Base-by-base conservation (phyloP, 2,329 filamentous ascomycete species). In the Penicillium sp. region DNA sequence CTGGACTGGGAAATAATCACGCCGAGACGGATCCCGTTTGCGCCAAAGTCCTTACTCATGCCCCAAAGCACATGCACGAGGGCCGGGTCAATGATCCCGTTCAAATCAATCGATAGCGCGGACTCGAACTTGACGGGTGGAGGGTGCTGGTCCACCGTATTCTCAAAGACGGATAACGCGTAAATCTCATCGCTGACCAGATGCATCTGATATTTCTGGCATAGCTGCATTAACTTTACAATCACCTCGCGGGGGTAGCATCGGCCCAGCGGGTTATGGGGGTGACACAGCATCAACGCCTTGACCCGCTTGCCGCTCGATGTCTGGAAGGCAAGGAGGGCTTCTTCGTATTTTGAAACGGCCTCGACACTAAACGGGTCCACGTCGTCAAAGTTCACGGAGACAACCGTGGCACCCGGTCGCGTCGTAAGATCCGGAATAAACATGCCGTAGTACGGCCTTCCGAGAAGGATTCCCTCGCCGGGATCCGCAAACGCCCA, bases 141-240 rank as follows among this genome's bases (percentile, higher is more conserved):
- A 53, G 0, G 71, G 64, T 0, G 47, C 11, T 58, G 56, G 43
- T 71, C 78, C 57, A 63, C 72, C 38, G 34, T 72, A 60, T 80
- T 84, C 6, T 76, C 60, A 68, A 79, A 87, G 0, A 81, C 72
- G 0, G 84, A 85, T 4, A 84, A 67, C 1, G 83, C 85, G 65
- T 87, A 87, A 41, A 87, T 82, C 66, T 87, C 85, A 67, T 87
- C 84, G 63, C 79, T 81, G 69, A 87, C 78, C 39, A 87, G 72
- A 63, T 87, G 83, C 4, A 86, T 71, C 2, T 75, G 62, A 62
- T 86, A 72, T 56, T 77, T 76, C 54, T 82, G 73, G 63, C 84
- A 86, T 35, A 86, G 65, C 2, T 68, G 65, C 76, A 86, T 78
- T 22, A 83, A 69, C 6, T 71, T 72, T 0, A 78, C 60, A 8